These are phyloP conservation scores for Omphalea diandra DNA, from an alignment of 441 rosid genomes.

Conservation along the genomic window DNA sequence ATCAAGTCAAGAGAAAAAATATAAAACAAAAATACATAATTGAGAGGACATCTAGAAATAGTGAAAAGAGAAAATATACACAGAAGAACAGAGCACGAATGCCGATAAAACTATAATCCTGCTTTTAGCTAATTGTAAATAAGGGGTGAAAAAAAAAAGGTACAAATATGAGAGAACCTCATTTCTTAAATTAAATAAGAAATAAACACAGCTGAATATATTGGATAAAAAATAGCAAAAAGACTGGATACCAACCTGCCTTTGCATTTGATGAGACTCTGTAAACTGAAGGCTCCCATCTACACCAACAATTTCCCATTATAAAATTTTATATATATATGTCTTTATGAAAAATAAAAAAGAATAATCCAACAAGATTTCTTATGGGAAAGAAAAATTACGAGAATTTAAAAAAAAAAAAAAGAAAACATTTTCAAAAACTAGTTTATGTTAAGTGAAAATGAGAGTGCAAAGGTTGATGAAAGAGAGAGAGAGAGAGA, in stretches of 20 bases:
- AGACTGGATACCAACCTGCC: conserved; percentile 49
- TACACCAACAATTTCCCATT: conserved; percentile 84
- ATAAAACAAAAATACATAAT: not conserved
- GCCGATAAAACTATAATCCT: not conserved
- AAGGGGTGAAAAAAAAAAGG: not conserved
- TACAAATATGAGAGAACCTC: conserved; percentile 5
- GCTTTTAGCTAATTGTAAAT: not conserved
- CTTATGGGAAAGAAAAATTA: conserved; percentile 14
- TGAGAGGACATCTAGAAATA: not conserved
- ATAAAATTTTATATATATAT: not conserved
- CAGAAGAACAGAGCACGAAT: conserved; percentile 13
- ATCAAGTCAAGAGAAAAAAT: not conserved
- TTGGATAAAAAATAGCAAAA: not conserved
- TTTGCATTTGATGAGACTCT: conserved; percentile 70
- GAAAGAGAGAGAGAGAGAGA: conserved; percentile 15
- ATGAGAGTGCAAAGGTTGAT: conserved; percentile 17
- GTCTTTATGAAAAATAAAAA: conserved; percentile 7
- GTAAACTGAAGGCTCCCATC: conserved; percentile 62
- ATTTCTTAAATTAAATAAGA: conserved; percentile 7
- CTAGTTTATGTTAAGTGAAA: conserved; percentile 9
- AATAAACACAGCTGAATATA: conserved; percentile 2
- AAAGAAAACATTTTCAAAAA: conserved; percentile 15
- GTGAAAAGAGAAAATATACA: not conserved
- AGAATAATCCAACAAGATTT: conserved; percentile 14
- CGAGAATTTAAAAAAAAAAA: not conserved